Conservation (phyloP, 805 yeast species). For the Ogataea nitratoaversa region DNA sequence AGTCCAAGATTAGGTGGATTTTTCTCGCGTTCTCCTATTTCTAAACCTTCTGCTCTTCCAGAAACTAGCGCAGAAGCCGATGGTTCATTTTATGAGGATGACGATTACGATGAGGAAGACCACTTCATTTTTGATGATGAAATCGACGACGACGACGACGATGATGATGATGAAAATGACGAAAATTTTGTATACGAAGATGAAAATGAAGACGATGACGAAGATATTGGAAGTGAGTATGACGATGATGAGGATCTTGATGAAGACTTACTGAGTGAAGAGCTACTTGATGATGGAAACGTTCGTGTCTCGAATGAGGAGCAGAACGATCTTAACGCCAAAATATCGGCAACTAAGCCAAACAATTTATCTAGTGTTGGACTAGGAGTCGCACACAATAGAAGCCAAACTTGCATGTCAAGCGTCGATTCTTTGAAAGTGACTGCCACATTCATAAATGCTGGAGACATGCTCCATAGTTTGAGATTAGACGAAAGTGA, state of each 20-base stretch:
- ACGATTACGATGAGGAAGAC: background rate
- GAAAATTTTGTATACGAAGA: constrained; percentile 23
- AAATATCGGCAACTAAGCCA: background rate
- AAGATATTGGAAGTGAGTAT: constrained; percentile 12
- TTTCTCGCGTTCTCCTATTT: background rate
- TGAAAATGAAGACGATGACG: constrained; percentile 26
- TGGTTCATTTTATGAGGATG: constrained; percentile 24
- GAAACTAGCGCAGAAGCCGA: constrained; percentile 17
- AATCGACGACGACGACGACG: constrained; percentile 30
- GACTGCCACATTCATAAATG: constrained; percentile 23
- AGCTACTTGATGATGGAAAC: constrained; percentile 12
- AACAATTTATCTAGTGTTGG: constrained; percentile 1
- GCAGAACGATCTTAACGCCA: constrained; percentile 9
- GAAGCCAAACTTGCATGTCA: constrained; percentile 12
- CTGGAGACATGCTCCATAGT: constrained; percentile 18
- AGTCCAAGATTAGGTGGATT: background rate
- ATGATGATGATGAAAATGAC: constrained; percentile 31
- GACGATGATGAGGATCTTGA: constrained; percentile 27
- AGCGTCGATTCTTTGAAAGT: constrained; percentile 15
- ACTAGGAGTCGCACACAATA: constrained; percentile 12
- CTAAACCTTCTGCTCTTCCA: constrained; percentile 18
- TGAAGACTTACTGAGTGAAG: constrained; percentile 21
- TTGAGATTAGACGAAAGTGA: constrained; percentile 16
- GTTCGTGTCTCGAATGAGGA: constrained; percentile 5
- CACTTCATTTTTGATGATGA: constrained; percentile 11